Base-by-base conservation (phyloP, 2,329 filamentous ascomycete species). In the Aspergillus pseudotamarii region DNA sequence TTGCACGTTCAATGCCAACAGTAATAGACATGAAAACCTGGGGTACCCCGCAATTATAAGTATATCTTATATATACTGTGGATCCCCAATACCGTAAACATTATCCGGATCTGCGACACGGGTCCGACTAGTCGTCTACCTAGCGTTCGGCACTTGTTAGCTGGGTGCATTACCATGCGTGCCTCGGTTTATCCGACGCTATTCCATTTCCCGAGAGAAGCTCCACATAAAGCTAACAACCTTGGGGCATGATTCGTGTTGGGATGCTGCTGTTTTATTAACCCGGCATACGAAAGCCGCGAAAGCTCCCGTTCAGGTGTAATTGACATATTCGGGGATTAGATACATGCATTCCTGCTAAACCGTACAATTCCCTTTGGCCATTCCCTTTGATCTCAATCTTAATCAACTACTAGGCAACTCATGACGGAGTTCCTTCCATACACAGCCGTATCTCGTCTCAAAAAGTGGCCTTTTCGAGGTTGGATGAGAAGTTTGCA, bases 401-500 rank as follows among this genome's bases (percentile, higher is more conserved):
- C 34, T 16, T 36, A 12, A 14, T 36, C 34, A 36, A 16, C 12
- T 36, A 6, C 12, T 12, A 9, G 5, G 12, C 2, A 9, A 36
- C 0, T 5, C 12, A 36, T 8, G 16, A 9, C 36, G 14, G 36
- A 9, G 14, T n/a, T 8, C 19, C 16, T 8, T 19, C 36, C 16
- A 19, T 10, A 28, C 6, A 30, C 4, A 30, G 9, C 19, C 9
- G 16, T n/a, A 28, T 3, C 6, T 1, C 28, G 48, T n/a, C 3
- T 53, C 28, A 56, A 59, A 76, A 80, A 5, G 72, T 76, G 34
- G 78, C 78, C 1, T 67, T 64, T 2, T 56, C 78, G 36, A 86
- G 67, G 66, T 85, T 84, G 3, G 57, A 76, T n/a, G 73, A 67
- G 64, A 83, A 84, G 19, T 80, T 81, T 1, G 65, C 69, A 68